Evolutionary conservation across 306 rosid species (phyloP).

Genomic region (Rosa persica): DNA sequence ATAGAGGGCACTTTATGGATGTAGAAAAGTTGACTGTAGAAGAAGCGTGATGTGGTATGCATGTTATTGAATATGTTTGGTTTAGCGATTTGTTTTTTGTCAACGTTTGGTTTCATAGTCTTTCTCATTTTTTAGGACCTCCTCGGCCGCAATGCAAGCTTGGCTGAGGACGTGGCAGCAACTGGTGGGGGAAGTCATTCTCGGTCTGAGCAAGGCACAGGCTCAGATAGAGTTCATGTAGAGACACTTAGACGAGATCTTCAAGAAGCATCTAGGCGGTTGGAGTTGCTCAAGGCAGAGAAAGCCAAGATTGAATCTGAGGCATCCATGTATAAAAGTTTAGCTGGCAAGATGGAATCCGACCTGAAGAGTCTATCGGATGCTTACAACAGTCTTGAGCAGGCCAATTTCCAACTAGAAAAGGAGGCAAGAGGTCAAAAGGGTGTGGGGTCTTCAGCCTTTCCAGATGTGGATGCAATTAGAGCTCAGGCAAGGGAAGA

Average conservation of each 20-base stretch:
- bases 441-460: slow-evolving; percentile 40
- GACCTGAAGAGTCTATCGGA: slow-evolving; percentile 88
- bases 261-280: slow-evolving; percentile 67
- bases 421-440: slow-evolving; percentile 61
- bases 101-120: slow-evolving; percentile 20
- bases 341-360: slow-evolving; percentile 84
- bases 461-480: slow-evolving; percentile 68
- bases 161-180: slow-evolving; percentile 82
- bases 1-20: not conserved
- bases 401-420: slow-evolving; percentile 69
- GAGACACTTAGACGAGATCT: slow-evolving; percentile 79
- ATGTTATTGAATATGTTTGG: not conserved
- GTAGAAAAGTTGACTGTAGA: not conserved
- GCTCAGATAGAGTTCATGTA: slow-evolving; percentile 60
- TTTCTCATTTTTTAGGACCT: slow-evolving; percentile 56
- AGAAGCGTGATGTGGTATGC: not conserved
- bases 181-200: slow-evolving; percentile 48
- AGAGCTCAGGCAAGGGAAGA: slow-evolving; percentile 96
- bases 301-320: slow-evolving; percentile 72
- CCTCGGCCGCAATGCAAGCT: slow-evolving; percentile 64
- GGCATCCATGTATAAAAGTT: slow-evolving; percentile 53
- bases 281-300: slow-evolving; percentile 75
- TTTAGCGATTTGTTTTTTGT: not conserved
- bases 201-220: slow-evolving; percentile 56
- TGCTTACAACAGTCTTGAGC: slow-evolving; percentile 97